A percentile compares a stretch with the other conserved stretches of the same genome.
These are phyloP conservation scores for Grosmannia huntii DNA, from an alignment of 2,329 filamentous ascomycete species.

Conservation along the genomic window DNA sequence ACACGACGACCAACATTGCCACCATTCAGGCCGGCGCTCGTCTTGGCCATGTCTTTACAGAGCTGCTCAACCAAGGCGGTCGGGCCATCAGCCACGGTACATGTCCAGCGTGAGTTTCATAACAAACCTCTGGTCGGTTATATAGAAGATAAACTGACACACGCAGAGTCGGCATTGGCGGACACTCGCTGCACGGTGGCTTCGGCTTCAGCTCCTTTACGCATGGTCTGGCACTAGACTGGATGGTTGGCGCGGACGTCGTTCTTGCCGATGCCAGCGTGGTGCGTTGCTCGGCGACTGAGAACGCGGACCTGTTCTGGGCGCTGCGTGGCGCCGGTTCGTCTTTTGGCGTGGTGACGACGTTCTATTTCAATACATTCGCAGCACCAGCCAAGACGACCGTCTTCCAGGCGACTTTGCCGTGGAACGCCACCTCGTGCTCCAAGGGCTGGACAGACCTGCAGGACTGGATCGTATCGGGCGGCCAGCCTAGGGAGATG, in stretches of 20 bases:
- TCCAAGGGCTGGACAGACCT: conserved; percentile 13
- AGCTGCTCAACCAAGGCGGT: conserved; percentile 24
- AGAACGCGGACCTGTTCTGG: conserved; percentile 29
- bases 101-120: conserved; percentile 29
- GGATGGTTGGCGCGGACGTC: conserved; percentile 22
- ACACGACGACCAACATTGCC: conserved; percentile 26
- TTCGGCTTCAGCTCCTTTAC: conserved; percentile 25
- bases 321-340: conserved; percentile 28
- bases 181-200: conserved; percentile 27
- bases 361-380: conserved; percentile 27
- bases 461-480: conserved; percentile 15
- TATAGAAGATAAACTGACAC: background rate
- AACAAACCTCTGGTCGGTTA: background rate
- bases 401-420: conserved; percentile 15
- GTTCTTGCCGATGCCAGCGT: conserved; percentile 23
- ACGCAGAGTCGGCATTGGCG: conserved; percentile 24
- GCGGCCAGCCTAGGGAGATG: conserved; percentile 16
- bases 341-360: conserved; percentile 27
- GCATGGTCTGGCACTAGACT: conserved; percentile 23
- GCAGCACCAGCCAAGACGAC: conserved; percentile 21
- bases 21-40: conserved; percentile 35
- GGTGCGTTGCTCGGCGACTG: conserved; percentile 18
- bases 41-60: conserved; percentile 31
- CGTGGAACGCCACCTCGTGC: conserved; percentile 14
- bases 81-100: conserved; percentile 37